Evolutionary conservation across 176 grass and related monocot species (phyloP), one percentile per base, ranked within the genome.

Genomic region (Tuctoria greenei): DNA sequence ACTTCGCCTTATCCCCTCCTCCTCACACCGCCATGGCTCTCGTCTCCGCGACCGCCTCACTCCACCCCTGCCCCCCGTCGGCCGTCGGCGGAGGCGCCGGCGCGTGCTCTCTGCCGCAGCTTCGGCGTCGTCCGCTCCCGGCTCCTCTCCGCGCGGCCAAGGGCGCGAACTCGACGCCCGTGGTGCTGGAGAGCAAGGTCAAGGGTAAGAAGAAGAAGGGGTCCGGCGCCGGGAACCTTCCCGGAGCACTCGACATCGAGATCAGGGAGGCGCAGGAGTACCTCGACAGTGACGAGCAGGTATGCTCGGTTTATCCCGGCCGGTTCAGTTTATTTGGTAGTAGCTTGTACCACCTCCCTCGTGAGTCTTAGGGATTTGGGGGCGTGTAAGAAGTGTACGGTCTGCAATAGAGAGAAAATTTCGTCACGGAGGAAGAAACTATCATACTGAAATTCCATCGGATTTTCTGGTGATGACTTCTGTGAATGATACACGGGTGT

Each of bases 231-330:
- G 75, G 79, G 24, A 82, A 67, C 3, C 89, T 98, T 5, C n/a
- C 88, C 20, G 79, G 75, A 15, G 76, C 86, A 14, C 77, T 98
- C 13, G 95, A 94, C 20, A 28, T 79, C 0, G 95, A 98, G 79
- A 94, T 98, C 36, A 91, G 85, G 79, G 93, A 88, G 37, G 84
- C 89, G 0, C 78, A 84, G 82, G 79, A 82, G 67, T 94, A 86
- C 69, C 86, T 88, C 52, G 79, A 87, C 84, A 84, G 82, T 77
- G 91, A 98, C 72, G 69, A 90, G 26, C 88, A 84, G 74, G 88
- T 93, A 64, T 23, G 3, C 28, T 2, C 27, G 20, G 11, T 52
- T 62, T 21, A 5, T 24, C 26, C 16, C 1, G 18, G 23, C 55
- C 3, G 5, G 55, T 26, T 64, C 41, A 8, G 6, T 64, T 64